These are phyloP conservation scores for Phytophthora capsici DNA, from an alignment of 352 stramenopile species.

Conservation along the genomic window DNA sequence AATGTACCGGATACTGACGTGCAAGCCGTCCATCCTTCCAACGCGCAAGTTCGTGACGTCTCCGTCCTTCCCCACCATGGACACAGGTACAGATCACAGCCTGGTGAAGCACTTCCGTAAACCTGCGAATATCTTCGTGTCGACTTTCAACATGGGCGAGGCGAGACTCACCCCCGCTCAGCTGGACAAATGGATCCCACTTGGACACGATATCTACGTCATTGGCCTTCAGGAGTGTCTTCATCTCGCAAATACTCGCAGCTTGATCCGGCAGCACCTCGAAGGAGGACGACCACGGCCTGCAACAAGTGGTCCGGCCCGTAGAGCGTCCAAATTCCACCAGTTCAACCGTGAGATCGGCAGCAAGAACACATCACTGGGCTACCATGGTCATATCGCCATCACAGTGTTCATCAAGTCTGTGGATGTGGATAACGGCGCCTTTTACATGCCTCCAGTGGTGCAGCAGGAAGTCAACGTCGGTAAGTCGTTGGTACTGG, in stretches of 20 bases:
- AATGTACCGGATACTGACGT: conserved; percentile 35
- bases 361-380: conserved; percentile 78
- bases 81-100: conserved; percentile 26
- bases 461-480: conserved; percentile 77
- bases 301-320: conserved; percentile 25
- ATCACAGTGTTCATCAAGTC: conserved; percentile 84
- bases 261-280: conserved; percentile 67
- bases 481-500: conserved; percentile 78
- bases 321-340: conserved; percentile 40
- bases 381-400: conserved; percentile 89
- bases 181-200: conserved; percentile 82
- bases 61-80: conserved; percentile 39
- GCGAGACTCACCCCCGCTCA: conserved; percentile 54
- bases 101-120: conserved; percentile 48
- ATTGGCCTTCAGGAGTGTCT: conserved; percentile 91
- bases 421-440: conserved; percentile 67
- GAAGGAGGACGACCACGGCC: conserved; percentile 47
- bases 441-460: conserved; percentile 84
- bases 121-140: conserved; percentile 75
- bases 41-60: conserved; percentile 46
- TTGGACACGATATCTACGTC: conserved; percentile 85
- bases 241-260: conserved; percentile 66
- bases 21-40: conserved; percentile 22
- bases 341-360: conserved; percentile 85
- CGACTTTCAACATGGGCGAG: conserved; percentile 89